Conservation (phyloP, 352 stramenopile species). For the Phytopythium vexans region DNA sequence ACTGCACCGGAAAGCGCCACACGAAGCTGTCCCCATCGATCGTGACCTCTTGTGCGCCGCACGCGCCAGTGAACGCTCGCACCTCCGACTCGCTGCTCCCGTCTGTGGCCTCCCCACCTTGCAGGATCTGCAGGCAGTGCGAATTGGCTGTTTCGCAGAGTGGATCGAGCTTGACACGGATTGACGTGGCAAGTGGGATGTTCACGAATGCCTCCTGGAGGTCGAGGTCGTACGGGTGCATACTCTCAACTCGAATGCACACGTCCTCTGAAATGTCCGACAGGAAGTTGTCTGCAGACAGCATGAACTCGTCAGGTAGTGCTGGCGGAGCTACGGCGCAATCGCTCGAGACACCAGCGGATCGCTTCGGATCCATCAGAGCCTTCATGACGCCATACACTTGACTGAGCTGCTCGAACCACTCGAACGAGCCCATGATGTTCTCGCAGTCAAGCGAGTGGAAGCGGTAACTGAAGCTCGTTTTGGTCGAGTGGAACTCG, state of each 20-base stretch:
- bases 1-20: slow-evolving; percentile 85
- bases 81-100: slow-evolving; percentile 61
- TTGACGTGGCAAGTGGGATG: slow-evolving; percentile 80
- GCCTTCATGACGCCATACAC: slow-evolving; percentile 85
- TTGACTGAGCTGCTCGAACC: slow-evolving; percentile 83
- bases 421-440: slow-evolving; percentile 83
- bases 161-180: slow-evolving; percentile 73
- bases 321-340: slow-evolving; percentile 1
- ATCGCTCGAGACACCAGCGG: slow-evolving; percentile 6
- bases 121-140: slow-evolving; percentile 86
- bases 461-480: slow-evolving; percentile 79
- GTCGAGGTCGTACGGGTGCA: slow-evolving; percentile 80
- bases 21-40: slow-evolving; percentile 86
- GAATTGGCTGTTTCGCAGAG: slow-evolving; percentile 80
- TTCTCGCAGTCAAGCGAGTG: slow-evolving; percentile 83
- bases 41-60: slow-evolving; percentile 82
- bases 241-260: slow-evolving; percentile 74
- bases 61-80: slow-evolving; percentile 77
- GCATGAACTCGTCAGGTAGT: slow-evolving; percentile 83
- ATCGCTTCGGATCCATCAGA: slow-evolving; percentile 53
- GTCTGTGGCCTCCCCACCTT: slow-evolving; percentile 45
- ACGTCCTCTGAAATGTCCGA: slow-evolving; percentile 83
- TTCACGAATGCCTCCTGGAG: slow-evolving; percentile 76
- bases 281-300: slow-evolving; percentile 86
- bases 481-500: slow-evolving; percentile 24